Conservation (phyloP, 805 yeast genomes). For the Ogataea wickerhamii region DNA sequence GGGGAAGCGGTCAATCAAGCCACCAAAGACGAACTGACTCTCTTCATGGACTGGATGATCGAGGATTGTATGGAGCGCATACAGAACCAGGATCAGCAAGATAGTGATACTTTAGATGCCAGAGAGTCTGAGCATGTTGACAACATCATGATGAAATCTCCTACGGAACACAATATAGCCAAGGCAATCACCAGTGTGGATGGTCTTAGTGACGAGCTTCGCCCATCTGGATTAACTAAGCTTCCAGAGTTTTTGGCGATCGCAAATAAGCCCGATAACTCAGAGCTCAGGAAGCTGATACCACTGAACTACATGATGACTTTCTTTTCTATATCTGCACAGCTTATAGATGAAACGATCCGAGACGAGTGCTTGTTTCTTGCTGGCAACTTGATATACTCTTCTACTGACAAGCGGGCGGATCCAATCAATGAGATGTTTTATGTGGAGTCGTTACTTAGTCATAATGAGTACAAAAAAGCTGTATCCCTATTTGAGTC, state of each 20-base stretch:
- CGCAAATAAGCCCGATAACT: conserved; percentile 18
- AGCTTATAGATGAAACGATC: conserved; percentile 31
- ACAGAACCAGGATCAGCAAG: conserved; percentile 9
- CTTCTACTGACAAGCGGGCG: conserved; percentile 38
- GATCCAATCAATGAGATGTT: conserved; percentile 51
- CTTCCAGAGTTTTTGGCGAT: conserved; percentile 24
- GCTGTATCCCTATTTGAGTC: conserved; percentile 39
- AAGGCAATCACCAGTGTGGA: conserved; percentile 23
- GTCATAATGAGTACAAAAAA: conserved; percentile 29
- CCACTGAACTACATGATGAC: conserved; percentile 35
- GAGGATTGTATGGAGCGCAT: conserved; percentile 19
- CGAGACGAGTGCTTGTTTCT: conserved; percentile 35
- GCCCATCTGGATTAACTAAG: conserved; percentile 21
- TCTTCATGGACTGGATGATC: conserved; percentile 27
- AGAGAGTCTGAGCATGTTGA: conserved; percentile 7
- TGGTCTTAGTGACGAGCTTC: conserved; percentile 18
- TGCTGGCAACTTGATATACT: conserved; percentile 43
- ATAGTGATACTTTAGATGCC: conserved; percentile 5
- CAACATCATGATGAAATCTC: conserved; percentile 10
- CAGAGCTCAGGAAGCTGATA: conserved; percentile 18
- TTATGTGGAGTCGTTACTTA: conserved; percentile 43
- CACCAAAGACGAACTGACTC: conserved; percentile 19
- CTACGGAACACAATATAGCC: conserved; percentile 19
- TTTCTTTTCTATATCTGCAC: conserved; percentile 41
- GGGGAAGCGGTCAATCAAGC: conserved; percentile 15